phyloP scores from a whole-genome alignment of 495 filamentous ascomycete genomes.

The Penicillium daleae region DNA sequence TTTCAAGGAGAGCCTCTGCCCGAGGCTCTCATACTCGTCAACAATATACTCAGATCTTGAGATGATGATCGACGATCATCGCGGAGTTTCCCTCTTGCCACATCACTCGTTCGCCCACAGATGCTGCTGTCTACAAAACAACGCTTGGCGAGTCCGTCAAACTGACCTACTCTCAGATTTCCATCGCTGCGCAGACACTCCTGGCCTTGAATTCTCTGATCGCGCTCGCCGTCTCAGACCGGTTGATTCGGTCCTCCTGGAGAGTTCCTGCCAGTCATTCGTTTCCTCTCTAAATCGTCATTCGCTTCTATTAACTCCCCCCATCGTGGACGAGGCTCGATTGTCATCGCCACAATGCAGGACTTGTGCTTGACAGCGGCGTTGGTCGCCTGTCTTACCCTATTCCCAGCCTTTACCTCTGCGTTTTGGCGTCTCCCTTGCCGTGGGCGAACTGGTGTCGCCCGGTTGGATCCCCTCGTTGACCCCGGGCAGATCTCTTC shows the following conservation, averaged over 20 bases:
- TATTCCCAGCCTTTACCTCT: constrained; percentile 44
- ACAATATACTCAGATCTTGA: constrained; percentile 13
- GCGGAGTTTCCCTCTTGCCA: constrained; percentile 18
- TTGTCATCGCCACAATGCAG: constrained; percentile 25
- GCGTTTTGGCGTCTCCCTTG: constrained; percentile 94
- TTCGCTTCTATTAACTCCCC: constrained; percentile 17
- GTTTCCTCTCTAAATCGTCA: constrained; percentile 12
- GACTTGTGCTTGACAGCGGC: constrained; percentile 24
- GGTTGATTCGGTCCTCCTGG: constrained; percentile 34
- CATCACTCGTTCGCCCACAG: constrained; percentile 8
- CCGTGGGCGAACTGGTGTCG: constrained; percentile 64
- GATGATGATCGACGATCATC: constrained; percentile 20
- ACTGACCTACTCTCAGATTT: constrained; percentile 27
- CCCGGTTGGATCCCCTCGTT: constrained; percentile 59
- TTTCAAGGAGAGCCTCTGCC: constrained; percentile 21
- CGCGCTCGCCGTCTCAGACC: constrained; percentile 17
- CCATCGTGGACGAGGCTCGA: constrained; percentile 23
- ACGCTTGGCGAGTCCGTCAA: constrained; percentile 3
- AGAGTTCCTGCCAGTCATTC: constrained; percentile 18
- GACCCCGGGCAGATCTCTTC: constrained; percentile 46
- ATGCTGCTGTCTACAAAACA: constrained; percentile 7
- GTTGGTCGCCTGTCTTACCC: constrained; percentile 35
- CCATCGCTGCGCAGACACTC: constrained; percentile 2
- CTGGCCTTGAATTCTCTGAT: not conserved
- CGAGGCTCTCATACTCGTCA: constrained; percentile 20